Conservation (phyloP, 768 basidiomycete species). For the Serendipita sp. region DNA sequence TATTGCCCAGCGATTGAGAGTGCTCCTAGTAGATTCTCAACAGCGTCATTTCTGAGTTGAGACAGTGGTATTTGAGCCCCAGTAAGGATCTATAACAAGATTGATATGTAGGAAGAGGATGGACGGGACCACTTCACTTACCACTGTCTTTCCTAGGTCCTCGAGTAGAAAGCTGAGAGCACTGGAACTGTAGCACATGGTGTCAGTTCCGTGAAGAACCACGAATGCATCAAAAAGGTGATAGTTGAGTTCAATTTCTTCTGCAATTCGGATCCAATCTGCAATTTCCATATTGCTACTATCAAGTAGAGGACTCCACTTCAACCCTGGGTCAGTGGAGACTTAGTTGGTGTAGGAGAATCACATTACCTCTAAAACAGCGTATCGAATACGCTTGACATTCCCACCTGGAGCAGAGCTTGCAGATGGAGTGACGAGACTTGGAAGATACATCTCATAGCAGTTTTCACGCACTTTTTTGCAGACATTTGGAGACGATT, state of each 20-base stretch:
- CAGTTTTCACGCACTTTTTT: slow-evolving; percentile 40
- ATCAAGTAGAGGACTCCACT: slow-evolving; percentile 82
- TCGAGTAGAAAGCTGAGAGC: slow-evolving; percentile 84
- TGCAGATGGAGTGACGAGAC: slow-evolving; percentile 63
- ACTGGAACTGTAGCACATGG: slow-evolving; percentile 79
- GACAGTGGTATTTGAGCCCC: slow-evolving; percentile 90
- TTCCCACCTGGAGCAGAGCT: slow-evolving; percentile 37
- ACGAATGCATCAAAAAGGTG: slow-evolving; percentile 76
- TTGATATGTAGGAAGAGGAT: no score
- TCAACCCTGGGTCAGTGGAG: not conserved
- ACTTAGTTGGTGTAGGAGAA: no score
- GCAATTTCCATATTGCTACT: slow-evolving; percentile 78
- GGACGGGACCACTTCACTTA: slow-evolving; percentile 22
- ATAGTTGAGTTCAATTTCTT: slow-evolving; percentile 89
- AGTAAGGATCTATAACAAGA: slow-evolving; percentile 52
- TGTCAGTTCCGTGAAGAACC: slow-evolving; percentile 80
- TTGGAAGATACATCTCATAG: slow-evolving; percentile 60
- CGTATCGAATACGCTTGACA: slow-evolving; percentile 66
- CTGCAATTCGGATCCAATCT: slow-evolving; percentile 49
- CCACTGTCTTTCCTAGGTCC: slow-evolving; percentile 83
- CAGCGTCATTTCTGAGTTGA: slow-evolving; percentile 83
- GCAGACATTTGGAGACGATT: slow-evolving; percentile 14
- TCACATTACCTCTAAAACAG: slow-evolving; percentile 53
- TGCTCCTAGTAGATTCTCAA: slow-evolving; percentile 83
- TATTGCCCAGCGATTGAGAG: slow-evolving; percentile 80